These are phyloP conservation scores for Alnus rubra DNA, from an alignment of 306 rosid species.

Conservation along the genomic window DNA sequence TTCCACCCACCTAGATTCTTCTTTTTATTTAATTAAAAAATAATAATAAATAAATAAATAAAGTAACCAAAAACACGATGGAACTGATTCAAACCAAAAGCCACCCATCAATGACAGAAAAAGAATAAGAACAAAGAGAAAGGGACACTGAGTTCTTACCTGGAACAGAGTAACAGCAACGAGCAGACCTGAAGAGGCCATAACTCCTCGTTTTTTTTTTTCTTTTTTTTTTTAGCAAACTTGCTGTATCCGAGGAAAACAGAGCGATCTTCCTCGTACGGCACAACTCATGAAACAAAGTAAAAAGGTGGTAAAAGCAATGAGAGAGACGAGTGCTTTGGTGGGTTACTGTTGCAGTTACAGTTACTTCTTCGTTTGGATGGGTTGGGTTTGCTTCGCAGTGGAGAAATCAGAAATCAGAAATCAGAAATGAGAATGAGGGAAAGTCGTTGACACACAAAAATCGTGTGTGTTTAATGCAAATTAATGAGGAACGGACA, in stretches of 20 bases:
- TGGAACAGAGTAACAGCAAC: constrained; percentile 44
- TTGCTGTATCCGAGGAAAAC: background rate
- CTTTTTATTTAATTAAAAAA: no score
- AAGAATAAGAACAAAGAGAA: background rate
- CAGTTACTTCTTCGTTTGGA: background rate
- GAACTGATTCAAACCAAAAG: background rate
- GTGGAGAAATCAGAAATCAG: background rate
- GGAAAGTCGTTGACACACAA: background rate
- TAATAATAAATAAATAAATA: no score
- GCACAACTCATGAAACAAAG: background rate
- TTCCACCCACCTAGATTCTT: background rate
- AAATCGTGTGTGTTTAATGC: background rate
- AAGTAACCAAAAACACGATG: no score
- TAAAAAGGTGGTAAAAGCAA: background rate
- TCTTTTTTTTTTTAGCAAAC: background rate
- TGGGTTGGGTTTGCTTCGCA: background rate
- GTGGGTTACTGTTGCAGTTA: background rate
- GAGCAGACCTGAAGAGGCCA: constrained; percentile 34
- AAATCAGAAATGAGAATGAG: background rate
- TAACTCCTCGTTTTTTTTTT: background rate
- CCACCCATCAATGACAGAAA: background rate
- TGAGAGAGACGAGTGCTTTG: background rate
- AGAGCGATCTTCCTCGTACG: background rate
- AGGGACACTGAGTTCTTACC: constrained; percentile 29
- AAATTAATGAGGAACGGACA: constrained; percentile 31